Evolutionary conservation across 2,329 filamentous ascomycete species (phyloP).

Genomic region (Pseudogymnoascus sp.): DNA sequence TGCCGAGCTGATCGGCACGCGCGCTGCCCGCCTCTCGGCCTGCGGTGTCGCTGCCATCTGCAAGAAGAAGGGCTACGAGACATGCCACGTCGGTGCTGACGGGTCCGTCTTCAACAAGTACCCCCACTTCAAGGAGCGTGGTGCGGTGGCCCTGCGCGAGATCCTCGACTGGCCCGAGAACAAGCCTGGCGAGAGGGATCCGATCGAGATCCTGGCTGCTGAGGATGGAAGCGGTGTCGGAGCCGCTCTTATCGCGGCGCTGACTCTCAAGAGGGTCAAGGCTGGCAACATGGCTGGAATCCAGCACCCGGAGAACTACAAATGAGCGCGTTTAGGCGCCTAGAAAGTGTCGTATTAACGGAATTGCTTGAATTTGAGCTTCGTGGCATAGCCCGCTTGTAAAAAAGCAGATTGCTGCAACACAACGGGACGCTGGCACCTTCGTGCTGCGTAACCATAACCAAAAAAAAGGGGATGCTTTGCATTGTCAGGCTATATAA

Average conservation of each 20-base stretch:
- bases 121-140: slow-evolving; percentile 91
- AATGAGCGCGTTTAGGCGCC: slow-evolving; percentile 22
- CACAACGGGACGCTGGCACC: not conserved
- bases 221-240: slow-evolving; percentile 98
- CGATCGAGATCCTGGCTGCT: slow-evolving; percentile 76
- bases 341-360: not conserved
- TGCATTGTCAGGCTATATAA: not conserved
- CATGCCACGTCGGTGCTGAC: slow-evolving; percentile 91
- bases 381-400: not conserved
- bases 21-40: slow-evolving; percentile 83
- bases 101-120: slow-evolving; percentile 99
- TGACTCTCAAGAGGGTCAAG: slow-evolving; percentile 57
- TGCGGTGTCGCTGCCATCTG: slow-evolving; percentile 94
- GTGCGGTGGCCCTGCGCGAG: slow-evolving; percentile 81
- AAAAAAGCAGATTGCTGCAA: not conserved
- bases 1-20: slow-evolving; percentile 89
- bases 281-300: slow-evolving; percentile 56
- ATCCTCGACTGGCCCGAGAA: slow-evolving; percentile 89
- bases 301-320: slow-evolving; percentile 55
- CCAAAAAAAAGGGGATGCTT: not conserved
- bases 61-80: slow-evolving; percentile 85
- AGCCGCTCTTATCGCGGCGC: slow-evolving; percentile 80
- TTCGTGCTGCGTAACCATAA: not conserved
- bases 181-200: slow-evolving; percentile 67
- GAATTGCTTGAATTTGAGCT: not conserved